Evolutionary conservation across 768 basidiomycete species (phyloP), one percentile per base, ranked within the genome.

Genomic region (Hygrophoropsis aurantiaca): DNA sequence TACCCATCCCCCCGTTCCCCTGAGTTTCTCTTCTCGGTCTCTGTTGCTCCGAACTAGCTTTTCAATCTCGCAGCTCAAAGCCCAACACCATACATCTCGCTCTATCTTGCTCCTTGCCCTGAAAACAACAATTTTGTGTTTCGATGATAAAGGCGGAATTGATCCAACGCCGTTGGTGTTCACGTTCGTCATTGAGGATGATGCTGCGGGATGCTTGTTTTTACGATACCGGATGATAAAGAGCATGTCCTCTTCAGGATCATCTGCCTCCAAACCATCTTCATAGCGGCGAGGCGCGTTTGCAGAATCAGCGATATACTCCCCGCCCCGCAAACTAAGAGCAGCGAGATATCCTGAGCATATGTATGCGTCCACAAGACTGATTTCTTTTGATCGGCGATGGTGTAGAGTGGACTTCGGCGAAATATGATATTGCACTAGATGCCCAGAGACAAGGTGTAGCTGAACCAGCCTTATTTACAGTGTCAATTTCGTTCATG

Each of bases 1-100:
- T 36, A 78, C 60, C 50, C 90, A 59, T 46, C 73, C 75, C 7
- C 91, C 92, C 9, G 74, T 74, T 44, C 83, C 79, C 60, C 87
- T 75, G 57, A 90, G 62, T 55, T 65, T 76, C 34, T 73, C 74
- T 63, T 94, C 93, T 53, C 90, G 72, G 16, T 77, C 79, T 51
- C 60, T 70, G 57, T 83, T 80, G 8, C 68, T 67, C 58, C 90
- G 73, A 32, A 81, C 81, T 11, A 87, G 68, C 61, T 82, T 84
- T 67, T 97, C 93, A 51, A 97, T 92, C 69, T 95, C 92, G 37
- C 79, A 80, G 51, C 90, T 93, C 55, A 98, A 68, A 1, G 90
- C 91, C 87, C 90, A 97, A 56, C 92, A 92, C 94, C 94, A 97
- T 23, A 85, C 77, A 64, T 98, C 94, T 23, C 94, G 74, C 66